Evolutionary conservation across 148 eudicot genomes (phyloP).

Genomic region (Vaccinium darrowii): DNA sequence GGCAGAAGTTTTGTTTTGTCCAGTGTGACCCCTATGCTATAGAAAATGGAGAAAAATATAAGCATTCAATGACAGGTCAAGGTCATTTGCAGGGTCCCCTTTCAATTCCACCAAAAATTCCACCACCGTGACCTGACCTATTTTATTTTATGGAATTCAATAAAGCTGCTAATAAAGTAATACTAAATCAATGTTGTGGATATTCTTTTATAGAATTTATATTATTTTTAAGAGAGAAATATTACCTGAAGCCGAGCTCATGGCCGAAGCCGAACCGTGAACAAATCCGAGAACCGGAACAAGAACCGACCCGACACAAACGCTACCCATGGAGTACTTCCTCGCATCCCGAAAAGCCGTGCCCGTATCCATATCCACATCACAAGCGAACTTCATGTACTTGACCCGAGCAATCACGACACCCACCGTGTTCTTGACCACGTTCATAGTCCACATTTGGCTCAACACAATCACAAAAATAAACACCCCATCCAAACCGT

Average conservation of each 20-base stretch:
- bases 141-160: no score
- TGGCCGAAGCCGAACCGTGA: slow-evolving; percentile 41
- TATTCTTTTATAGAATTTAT: no score
- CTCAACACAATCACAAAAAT: slow-evolving; percentile 32
- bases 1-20: background rate
- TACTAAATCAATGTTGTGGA: no score
- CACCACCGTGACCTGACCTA: no score
- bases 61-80: background rate
- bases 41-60: background rate
- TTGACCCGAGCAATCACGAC: slow-evolving; percentile 49
- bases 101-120: background rate
- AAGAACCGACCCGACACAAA: slow-evolving; percentile 50
- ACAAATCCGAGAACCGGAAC: slow-evolving; percentile 42
- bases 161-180: no score
- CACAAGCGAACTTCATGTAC: slow-evolving; percentile 40
- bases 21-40: background rate
- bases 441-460: slow-evolving; percentile 54
- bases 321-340: slow-evolving; percentile 30
- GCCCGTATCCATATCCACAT: slow-evolving; percentile 19
- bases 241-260: slow-evolving; percentile 41
- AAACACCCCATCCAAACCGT: slow-evolving; percentile 13
- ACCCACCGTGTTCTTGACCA: slow-evolving; percentile 47
- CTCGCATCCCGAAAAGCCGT: slow-evolving; percentile 21
- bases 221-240: no score
- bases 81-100: background rate